Evolutionary conservation across 2,329 filamentous ascomycete species (phyloP), one percentile per base, ranked within the genome.

Genomic region (Arthrobotrys megalospora): DNA sequence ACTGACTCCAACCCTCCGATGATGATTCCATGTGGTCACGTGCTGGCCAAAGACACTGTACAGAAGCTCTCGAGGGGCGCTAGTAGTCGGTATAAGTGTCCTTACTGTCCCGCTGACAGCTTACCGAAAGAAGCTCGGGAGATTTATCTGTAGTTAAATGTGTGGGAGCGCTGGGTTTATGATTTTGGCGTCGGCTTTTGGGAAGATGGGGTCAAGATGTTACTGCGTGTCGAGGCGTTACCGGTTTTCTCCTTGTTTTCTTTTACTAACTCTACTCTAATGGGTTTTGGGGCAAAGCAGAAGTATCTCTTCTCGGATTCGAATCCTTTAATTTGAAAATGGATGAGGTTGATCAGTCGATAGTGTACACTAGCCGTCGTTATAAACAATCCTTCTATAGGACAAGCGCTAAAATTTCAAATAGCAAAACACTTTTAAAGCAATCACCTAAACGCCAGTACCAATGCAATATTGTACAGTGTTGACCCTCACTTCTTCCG

Each of bases 1-100:
- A 99, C 95, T 0, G 94, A 97, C 82, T 86, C 88, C 24, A 99
- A 99, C 84, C 96, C 96, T 10, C 94, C 96, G 1, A 96, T 98
- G 92, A 96, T 97, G 89, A 90, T 99, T 83, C 92, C 93, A 0
- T 99, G 96, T 83, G 95, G 96, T 5, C 96, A 99, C 85, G 95
- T 97, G 65, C 91, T 99, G 76, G 94, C 94, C 16, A 89, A 91
- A 80, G 94, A 97, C 82, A 94, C 91, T 38, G 86, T 99, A 63
- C 89, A 92, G 77, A 91, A 90, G 82, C 87, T 98, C 48, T 91
- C 91, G 68, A 97, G 96, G 85, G 55, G 55, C 24, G 91, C 91
- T 0, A 88, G 87, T 48, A 82, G 79, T 60, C 72, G 79, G 7
- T 96, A 96, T 87, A 99, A 99, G 84, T 99, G 96, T 82, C 96